Evolutionary conservation across 352 stramenopile species (phyloP).

Genomic region (Pythium myriotylum): DNA sequence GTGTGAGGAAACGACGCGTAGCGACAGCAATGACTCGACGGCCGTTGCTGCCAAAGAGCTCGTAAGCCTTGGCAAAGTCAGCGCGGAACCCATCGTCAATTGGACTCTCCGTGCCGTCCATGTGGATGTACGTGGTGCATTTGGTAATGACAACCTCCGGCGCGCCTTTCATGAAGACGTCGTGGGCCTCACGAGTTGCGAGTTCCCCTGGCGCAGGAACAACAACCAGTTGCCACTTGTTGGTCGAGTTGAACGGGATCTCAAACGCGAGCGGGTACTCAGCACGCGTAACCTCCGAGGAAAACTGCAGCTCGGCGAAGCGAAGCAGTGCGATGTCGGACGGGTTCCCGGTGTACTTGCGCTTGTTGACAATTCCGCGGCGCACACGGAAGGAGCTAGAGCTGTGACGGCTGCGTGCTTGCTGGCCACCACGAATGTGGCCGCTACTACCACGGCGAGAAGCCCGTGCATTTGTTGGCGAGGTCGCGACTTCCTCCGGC

Average conservation of each 20-base stretch:
- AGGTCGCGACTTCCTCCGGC: background rate
- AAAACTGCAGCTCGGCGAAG: constrained; percentile 44
- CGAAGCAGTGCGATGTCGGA: constrained; percentile 57
- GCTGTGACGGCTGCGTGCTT: background rate
- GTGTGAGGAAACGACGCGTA: constrained; percentile 44
- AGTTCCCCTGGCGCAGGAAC: constrained; percentile 31
- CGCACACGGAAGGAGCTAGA: constrained; percentile 2
- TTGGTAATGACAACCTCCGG: constrained; percentile 92
- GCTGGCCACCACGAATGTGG: background rate
- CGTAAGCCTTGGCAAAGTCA: constrained; percentile 56
- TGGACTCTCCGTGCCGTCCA: constrained; percentile 47
- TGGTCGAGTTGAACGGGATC: constrained; percentile 71
- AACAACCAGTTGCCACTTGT: constrained; percentile 68
- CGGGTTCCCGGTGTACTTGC: constrained; percentile 51
- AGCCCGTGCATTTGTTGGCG: too few species aligned
- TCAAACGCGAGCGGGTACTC: constrained; percentile 54
- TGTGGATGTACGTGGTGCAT: constrained; percentile 70
- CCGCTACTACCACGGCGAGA: too few species aligned
- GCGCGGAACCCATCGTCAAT: constrained; percentile 41
- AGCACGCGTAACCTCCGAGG: constrained; percentile 34
- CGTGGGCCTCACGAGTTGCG: constrained; percentile 26
- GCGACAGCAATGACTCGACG: constrained; percentile 47
- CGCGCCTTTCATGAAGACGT: constrained; percentile 93
- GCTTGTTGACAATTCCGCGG: constrained; percentile 30
- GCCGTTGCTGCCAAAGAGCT: constrained; percentile 45